Percentiles rank a stretch among this genome's conserved stretches.
These are phyloP conservation scores for Flueggea neowawraea DNA, from an alignment of 441 rosid species.

Conservation along the genomic window DNA sequence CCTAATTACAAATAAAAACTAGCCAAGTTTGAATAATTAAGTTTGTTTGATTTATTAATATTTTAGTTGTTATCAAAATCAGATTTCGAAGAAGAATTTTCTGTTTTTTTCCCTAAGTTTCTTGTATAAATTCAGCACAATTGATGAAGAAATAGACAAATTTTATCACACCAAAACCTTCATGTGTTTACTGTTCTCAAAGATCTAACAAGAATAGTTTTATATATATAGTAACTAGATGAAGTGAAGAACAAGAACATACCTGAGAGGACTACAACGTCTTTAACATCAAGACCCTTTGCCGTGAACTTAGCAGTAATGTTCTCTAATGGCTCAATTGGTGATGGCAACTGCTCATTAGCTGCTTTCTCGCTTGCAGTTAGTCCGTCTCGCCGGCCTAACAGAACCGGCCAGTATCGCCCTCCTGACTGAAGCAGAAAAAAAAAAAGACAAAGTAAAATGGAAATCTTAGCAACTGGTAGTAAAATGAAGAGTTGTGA, in stretches of 20 bases:
- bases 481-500: too few relatives aligned
- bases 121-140: too few relatives aligned
- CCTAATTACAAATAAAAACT: too few relatives aligned
- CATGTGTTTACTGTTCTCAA: too few relatives aligned
- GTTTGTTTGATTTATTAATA: too few relatives aligned
- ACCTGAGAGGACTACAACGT: slow-evolving; percentile 92
- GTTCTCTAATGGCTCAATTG: slow-evolving; percentile 56
- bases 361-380: slow-evolving; percentile 68
- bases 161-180: too few relatives aligned
- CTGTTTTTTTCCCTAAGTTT: too few relatives aligned
- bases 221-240: background rate
- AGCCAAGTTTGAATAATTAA: too few relatives aligned
- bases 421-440: slow-evolving; percentile 59
- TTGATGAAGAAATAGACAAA: too few relatives aligned
- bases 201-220: too few relatives aligned
- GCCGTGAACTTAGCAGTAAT: slow-evolving; percentile 68
- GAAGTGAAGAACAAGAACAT: slow-evolving; percentile 5
- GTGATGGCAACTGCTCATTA: slow-evolving; percentile 60
- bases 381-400: slow-evolving; percentile 65
- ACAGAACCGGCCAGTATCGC: slow-evolving; percentile 54
- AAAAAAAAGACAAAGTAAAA: background rate
- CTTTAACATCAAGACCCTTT: slow-evolving; percentile 75
- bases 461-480: background rate
- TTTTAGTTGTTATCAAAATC: too few relatives aligned
- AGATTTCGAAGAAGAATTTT: too few relatives aligned